Evolutionary conservation across 2,329 filamentous ascomycete genomes (phyloP), one percentile per base, ranked within the genome.

Genomic region (Verticillium dahliae): DNA sequence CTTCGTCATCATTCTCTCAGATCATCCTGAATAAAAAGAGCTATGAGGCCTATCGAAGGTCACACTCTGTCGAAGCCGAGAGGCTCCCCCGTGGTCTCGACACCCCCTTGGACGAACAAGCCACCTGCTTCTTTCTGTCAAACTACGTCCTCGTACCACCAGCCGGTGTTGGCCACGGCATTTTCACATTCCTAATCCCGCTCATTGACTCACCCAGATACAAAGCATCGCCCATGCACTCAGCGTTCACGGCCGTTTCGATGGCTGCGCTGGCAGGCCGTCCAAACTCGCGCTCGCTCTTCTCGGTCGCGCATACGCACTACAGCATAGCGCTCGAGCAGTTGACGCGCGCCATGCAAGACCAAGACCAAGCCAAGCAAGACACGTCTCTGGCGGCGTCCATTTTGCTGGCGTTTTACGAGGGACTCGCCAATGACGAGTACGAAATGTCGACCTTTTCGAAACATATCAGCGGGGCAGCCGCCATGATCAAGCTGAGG

Each of bases 341-440:
- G 18, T 56, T 69, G 15, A 69, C 66, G 33, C 61, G 62, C 33
- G 63, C 64, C 31, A 61, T 69, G 57, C 63, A 65, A 37, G 65
- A 69, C 39, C 63, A 62, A 45, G 22, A 63, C 1, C 62, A 60
- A 5, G 63, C 67, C 5, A 58, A 62, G 31, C 60, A 65, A n/a
- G 67, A 69, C 34, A 63, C 64, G 13, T 64, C 65, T 3, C 63
- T 69, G 4, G 67, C 67, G 2, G 62, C 67, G 9, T 61, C 65
- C 3, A 69, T 69, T 10, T 18, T 69, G 27, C 38, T 69, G 10
- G 67, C 67, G 1, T 67, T 69, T n/a, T 69, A 69, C n/a, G 67
- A 69, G 57, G 66, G 63, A 1, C 58, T 69, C 6, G 63, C 68
- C 0, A 63, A 65, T 13, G 66, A 65, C 31, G 62, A 67, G 15